phyloP scores from a whole-genome alignment of 2,329 filamentous ascomycete genomes.

The Blastomyces percursus region DNA sequence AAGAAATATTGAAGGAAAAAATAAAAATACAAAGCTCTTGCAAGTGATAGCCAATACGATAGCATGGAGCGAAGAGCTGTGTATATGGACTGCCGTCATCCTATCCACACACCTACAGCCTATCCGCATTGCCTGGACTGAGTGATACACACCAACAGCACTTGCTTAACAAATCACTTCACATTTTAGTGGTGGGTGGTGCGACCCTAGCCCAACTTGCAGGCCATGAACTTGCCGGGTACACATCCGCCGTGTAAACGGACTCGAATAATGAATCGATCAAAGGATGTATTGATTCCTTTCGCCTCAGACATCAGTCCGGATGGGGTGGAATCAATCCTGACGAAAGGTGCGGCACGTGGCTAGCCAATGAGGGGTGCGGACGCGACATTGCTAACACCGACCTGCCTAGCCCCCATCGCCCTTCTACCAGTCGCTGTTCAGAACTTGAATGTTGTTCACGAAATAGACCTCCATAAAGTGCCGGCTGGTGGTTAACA shows the following conservation, averaged over 20 bases:
- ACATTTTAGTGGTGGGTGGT: constrained; percentile 1
- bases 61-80: not conserved
- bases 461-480: not conserved
- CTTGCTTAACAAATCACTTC: not conserved
- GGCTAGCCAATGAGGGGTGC: constrained; percentile 4
- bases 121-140: not conserved
- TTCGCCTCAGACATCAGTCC: constrained; percentile 6
- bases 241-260: constrained; percentile 7
- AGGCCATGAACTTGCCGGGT: constrained; percentile 8
- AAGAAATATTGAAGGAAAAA: constrained; percentile 1
- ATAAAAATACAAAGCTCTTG: not conserved
- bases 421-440: constrained; percentile 8
- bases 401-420: not conserved
- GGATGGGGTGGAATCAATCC: not conserved
- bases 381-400: not conserved
- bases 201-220: not conserved
- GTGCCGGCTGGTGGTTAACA: constrained; percentile 9
- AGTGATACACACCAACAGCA: constrained; percentile 9
- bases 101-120: constrained; percentile 2
- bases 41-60: constrained; percentile 9
- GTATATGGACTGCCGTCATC: not conserved
- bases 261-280: constrained; percentile 5
- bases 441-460: constrained; percentile 5
- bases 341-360: not conserved
- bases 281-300: not conserved